phyloP scores from a whole-genome alignment of 2,329 filamentous ascomycete genomes.

The Aurifilum marmelostoma region DNA sequence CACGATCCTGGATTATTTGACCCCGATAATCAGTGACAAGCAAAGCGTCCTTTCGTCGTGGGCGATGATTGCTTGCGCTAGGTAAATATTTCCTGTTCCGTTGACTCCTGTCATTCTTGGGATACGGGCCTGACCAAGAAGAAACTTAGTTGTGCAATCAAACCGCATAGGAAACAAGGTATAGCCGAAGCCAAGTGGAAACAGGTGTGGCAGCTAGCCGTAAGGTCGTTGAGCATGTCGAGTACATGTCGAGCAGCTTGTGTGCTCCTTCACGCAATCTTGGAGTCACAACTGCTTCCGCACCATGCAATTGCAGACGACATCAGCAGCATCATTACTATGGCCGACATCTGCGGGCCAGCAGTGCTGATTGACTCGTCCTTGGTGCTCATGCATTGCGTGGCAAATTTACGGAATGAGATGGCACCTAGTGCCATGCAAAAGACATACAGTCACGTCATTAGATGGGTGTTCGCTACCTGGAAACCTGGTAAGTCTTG shows the following conservation, averaged over 20 bases:
- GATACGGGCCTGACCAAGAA: neutral
- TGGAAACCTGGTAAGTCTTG: constrained; percentile 76
- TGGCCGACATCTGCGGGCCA: constrained; percentile 82
- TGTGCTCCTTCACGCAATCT: constrained; percentile 69
- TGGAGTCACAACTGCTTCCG: constrained; percentile 67
- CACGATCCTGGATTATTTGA: constrained; percentile 61
- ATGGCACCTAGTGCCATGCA: constrained; percentile 71
- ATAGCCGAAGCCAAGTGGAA: constrained; percentile 62
- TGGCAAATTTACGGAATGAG: constrained; percentile 68
- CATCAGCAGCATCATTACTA: constrained; percentile 72
- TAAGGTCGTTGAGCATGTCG: constrained; percentile 70
- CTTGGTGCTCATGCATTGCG: constrained; percentile 69
- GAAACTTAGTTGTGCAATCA: constrained; percentile 48
- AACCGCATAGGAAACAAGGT: constrained; percentile 44
- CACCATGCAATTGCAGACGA: constrained; percentile 70
- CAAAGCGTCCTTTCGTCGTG: constrained; percentile 70
- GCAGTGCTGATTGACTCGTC: constrained; percentile 78
- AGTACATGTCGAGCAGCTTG: constrained; percentile 77
- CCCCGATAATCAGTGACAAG: constrained; percentile 68
- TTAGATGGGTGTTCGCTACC: constrained; percentile 79
- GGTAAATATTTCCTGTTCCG: constrained; percentile 55
- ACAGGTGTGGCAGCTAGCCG: constrained; percentile 74
- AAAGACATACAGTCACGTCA: constrained; percentile 69
- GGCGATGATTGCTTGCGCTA: constrained; percentile 81
- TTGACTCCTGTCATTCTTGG: neutral